Evolutionary conservation across 2,329 filamentous ascomycete genomes (phyloP), one percentile per base, ranked within the genome.

Genomic region (Byssothecium circinans): DNA sequence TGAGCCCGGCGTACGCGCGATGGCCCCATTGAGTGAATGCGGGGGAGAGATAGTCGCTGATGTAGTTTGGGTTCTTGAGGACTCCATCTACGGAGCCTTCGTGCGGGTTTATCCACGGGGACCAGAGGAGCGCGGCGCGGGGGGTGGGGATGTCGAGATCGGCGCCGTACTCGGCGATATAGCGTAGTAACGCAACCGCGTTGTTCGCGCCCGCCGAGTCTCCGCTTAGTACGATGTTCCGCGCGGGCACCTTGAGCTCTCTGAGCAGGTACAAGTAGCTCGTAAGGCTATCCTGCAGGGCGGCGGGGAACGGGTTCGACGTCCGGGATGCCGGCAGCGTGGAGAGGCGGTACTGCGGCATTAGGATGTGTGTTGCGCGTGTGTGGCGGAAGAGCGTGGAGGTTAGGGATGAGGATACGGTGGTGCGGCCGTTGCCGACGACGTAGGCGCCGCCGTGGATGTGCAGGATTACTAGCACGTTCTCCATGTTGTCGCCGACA

Each of bases 201-300:
- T 77, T 60, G 53, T 80, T 79, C 0, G 64, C 78, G 43, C 78
- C 78, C 0, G 78, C 78, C 27, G 73, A 76, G 57, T 81, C 78
- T 4, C 78, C 78, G 0, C 70, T 73, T 0, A 81, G 14, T 0
- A 75, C 63, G 45, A 81, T 76, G 27, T 73, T 65, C 0, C 50
- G 41, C 0, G 77, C 54, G 0, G 73, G 57, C 34, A 81, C 68
- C 1, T 64, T 50, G 12, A 76, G 57, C 4, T 65, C 62, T n/a
- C 71, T 58, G 10, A 78, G 49, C 0, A 80, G 69, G 58, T 79
- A 75, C 6, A 73, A 56, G 55, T 78, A 80, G 3, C 68, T 55
- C 0, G 77, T 74, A 35, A 81, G 51, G 2, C 65, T 66, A 55
- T 81, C 79, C 59, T 81, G 78, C 2, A 79, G 57, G 3, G 75